These are phyloP conservation scores for Blastocystis sp. DNA, from an alignment of 352 stramenopile species.

Conservation along the genomic window DNA sequence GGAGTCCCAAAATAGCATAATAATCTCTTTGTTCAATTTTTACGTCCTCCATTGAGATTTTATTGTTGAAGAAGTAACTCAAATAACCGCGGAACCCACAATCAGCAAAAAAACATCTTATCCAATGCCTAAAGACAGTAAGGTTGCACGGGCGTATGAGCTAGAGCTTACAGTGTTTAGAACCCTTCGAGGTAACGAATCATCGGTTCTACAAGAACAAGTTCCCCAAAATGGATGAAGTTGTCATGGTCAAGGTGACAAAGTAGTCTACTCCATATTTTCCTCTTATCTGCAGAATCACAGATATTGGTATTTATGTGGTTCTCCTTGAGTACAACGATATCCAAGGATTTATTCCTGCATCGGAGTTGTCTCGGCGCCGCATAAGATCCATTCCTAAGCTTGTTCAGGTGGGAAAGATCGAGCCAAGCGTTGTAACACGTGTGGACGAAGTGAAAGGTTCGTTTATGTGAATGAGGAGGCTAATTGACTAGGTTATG, in stretches of 20 bases:
- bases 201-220: conserved; percentile 82
- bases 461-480: background rate
- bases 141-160: background rate
- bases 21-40: conserved; percentile 35
- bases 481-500: conserved; percentile 78
- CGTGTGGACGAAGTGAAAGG: conserved; percentile 99
- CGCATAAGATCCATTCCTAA: conserved; percentile 99
- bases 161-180: background rate
- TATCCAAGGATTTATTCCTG: conserved; percentile 98
- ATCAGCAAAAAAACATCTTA: background rate
- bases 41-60: background rate
- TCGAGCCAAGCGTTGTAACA: conserved; percentile 98
- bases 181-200: conserved; percentile 64
- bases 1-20: conserved; percentile 45
- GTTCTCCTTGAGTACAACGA: conserved; percentile 99
- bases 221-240: conserved; percentile 91
- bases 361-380: conserved; percentile 93
- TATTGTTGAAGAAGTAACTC: background rate
- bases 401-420: conserved; percentile 97
- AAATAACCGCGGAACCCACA: background rate
- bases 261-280: conserved; percentile 51
- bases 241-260: conserved; percentile 86
- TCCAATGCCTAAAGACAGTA: conserved; percentile 22
- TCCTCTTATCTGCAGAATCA: conserved; percentile 74
- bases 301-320: conserved; percentile 99